These are phyloP conservation scores for Candida anglica DNA, from an alignment of 805 yeast species.

Conservation along the genomic window DNA sequence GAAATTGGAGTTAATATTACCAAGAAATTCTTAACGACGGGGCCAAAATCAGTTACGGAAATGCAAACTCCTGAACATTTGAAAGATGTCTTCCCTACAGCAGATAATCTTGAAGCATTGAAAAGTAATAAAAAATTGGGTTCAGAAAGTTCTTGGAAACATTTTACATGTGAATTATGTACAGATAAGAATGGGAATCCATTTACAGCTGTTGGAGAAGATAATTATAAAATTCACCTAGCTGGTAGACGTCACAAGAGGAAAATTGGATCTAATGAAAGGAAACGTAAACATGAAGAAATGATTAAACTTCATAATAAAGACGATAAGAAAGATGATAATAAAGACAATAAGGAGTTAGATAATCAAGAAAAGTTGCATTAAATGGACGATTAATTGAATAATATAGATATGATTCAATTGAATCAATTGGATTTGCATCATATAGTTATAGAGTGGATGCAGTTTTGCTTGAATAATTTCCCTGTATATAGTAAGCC, in stretches of 20 bases:
- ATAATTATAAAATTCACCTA: slow-evolving; percentile 66
- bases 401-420: too few relatives aligned
- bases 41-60: slow-evolving; percentile 20
- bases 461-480: too few relatives aligned
- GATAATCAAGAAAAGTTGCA: background rate
- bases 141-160: slow-evolving; percentile 53
- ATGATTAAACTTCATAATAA: slow-evolving; percentile 25
- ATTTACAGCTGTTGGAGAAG: slow-evolving; percentile 67
- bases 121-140: slow-evolving; percentile 37
- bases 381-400: background rate
- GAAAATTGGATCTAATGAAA: slow-evolving; percentile 43
- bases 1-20: slow-evolving; percentile 53
- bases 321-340: slow-evolving; percentile 13
- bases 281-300: slow-evolving; percentile 53
- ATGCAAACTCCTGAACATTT: slow-evolving; percentile 26
- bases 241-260: slow-evolving; percentile 64
- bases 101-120: slow-evolving; percentile 11
- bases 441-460: too few relatives aligned
- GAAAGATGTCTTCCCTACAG: slow-evolving; percentile 20
- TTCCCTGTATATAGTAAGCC: too few relatives aligned
- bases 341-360: slow-evolving; percentile 5
- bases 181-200: slow-evolving; percentile 49
- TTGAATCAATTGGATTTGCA: too few relatives aligned
- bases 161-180: slow-evolving; percentile 66
- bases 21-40: slow-evolving; percentile 24